A percentile compares a stretch with the other conserved stretches of the same genome.
These are phyloP conservation scores for Parsonsia alboflavescens DNA, from an alignment of 257 asterid genomes.

Conservation along the genomic window DNA sequence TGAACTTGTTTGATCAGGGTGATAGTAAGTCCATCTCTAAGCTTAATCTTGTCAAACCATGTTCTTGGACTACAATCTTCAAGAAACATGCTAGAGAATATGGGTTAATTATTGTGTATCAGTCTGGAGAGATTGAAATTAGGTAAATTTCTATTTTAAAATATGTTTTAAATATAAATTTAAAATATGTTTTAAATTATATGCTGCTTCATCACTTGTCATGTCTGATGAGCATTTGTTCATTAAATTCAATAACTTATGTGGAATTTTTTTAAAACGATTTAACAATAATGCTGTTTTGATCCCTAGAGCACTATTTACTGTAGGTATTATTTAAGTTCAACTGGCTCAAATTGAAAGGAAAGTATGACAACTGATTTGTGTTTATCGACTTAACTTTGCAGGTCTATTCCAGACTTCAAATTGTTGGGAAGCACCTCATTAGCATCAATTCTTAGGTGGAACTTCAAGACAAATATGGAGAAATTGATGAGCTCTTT, in stretches of 20 bases:
- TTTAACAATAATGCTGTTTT: not conserved
- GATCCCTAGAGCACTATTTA: not conserved
- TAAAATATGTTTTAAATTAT: conserved; percentile 1
- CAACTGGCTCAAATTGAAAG: not conserved
- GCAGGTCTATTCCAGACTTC: conserved; percentile 78
- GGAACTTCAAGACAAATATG: conserved; percentile 81
- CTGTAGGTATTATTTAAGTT: not conserved
- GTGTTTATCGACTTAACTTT: conserved; percentile 14
- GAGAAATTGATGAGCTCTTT: conserved; percentile 76
- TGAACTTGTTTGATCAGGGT: conserved; percentile 48
- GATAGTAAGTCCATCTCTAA: conserved; percentile 30
- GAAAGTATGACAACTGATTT: not conserved
- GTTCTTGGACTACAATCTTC: conserved; percentile 75
- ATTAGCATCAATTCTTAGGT: conserved; percentile 60
- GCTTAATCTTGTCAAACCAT: conserved; percentile 63
- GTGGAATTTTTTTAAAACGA: not conserved
- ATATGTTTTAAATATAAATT: conserved; percentile 4
- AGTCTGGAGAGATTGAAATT: conserved; percentile 73
- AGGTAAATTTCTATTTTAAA: conserved; percentile 41
- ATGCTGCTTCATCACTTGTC: conserved; percentile 13
- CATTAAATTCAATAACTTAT: not conserved
- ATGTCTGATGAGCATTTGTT: conserved; percentile 2
- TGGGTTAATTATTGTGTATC: conserved; percentile 65
- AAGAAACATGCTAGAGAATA: conserved; percentile 43
- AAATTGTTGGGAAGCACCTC: conserved; percentile 56